Percentiles rank a stretch among this genome's conserved stretches.
Evolutionary conservation across 2,329 filamentous ascomycete species (phyloP).

Genomic region (Penicillium sp.): DNA sequence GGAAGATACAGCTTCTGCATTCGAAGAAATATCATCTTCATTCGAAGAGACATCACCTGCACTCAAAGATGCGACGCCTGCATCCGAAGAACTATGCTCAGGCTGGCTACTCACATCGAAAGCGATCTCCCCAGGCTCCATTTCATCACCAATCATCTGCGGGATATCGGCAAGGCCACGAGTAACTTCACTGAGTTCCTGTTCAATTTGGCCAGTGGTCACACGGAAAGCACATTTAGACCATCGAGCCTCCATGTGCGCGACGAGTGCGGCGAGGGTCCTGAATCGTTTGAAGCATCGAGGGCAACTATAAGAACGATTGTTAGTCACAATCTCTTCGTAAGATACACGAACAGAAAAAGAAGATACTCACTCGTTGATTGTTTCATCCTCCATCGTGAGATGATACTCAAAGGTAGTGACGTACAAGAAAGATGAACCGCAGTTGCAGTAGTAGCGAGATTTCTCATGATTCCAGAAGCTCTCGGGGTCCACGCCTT

Average conservation of each 20-base stretch:
- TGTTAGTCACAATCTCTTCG: background rate
- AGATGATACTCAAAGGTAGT: background rate
- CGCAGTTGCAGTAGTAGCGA: conserved; percentile 39
- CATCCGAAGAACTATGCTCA: background rate
- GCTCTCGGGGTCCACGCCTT: conserved; percentile 17
- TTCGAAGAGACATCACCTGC: background rate
- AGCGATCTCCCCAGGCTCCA: conserved; percentile 23
- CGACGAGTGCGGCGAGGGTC: conserved; percentile 39
- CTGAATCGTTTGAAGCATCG: conserved; percentile 42
- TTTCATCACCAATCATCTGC: background rate
- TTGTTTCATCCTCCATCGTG: background rate
- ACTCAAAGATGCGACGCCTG: background rate
- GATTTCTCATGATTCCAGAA: conserved; percentile 32
- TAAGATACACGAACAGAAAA: background rate
- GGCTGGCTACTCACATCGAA: conserved; percentile 15
- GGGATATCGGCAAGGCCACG: conserved; percentile 31
- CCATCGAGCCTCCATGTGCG: conserved; percentile 42
- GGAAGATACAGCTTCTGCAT: too few relatives aligned
- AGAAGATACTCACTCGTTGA: conserved; percentile 14
- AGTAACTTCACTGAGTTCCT: conserved; percentile 41
- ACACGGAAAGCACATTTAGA: conserved; percentile 38
- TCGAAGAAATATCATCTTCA: too few relatives aligned
- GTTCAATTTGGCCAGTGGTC: conserved; percentile 27
- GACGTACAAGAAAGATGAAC: conserved; percentile 2
- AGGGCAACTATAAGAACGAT: conserved; percentile 34